These are phyloP conservation scores for Thermothelomyces thermophilus DNA, from an alignment of 2,329 filamentous ascomycete genomes.

Conservation along the genomic window DNA sequence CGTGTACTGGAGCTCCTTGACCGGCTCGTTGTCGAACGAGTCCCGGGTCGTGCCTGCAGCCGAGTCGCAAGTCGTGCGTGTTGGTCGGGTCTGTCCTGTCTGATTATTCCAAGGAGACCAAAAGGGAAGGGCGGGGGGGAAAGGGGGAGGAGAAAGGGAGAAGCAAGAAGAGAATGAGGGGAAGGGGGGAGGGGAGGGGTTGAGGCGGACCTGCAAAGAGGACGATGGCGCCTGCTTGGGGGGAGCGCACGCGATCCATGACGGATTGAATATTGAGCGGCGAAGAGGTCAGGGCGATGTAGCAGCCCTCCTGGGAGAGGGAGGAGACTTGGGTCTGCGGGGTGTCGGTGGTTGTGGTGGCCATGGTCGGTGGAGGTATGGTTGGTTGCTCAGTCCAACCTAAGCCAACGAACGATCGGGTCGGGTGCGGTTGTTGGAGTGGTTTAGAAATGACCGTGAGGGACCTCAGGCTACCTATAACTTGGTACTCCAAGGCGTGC, in stretches of 20 bases:
- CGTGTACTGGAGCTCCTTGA: slow-evolving; percentile 68
- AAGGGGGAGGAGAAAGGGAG: neutral
- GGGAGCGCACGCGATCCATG: slow-evolving; percentile 63
- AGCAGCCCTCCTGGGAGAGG: slow-evolving; percentile 45
- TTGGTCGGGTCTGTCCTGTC: too few species aligned
- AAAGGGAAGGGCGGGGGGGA: slow-evolving; percentile 13
- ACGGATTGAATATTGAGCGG: slow-evolving; percentile 50
- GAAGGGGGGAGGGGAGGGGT: too few species aligned
- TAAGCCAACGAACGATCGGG: too few species aligned
- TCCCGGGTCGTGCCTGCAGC: slow-evolving; percentile 66
- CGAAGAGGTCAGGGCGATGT: slow-evolving; percentile 62
- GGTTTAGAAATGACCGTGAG: too few species aligned
- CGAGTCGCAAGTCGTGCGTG: neutral
- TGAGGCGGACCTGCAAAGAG: slow-evolving; percentile 61
- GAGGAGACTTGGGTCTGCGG: slow-evolving; percentile 41
- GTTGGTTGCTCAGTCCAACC: neutral
- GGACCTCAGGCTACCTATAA: too few species aligned
- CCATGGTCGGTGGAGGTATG: neutral
- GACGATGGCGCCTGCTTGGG: slow-evolving; percentile 68
- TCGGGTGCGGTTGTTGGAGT: too few species aligned
- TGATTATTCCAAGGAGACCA: too few species aligned
- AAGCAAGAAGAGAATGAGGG: neutral
- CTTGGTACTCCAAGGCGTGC: too few species aligned
- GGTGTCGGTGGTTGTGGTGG: slow-evolving; percentile 27
- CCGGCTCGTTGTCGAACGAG: slow-evolving; percentile 63